Conservation (phyloP, 371 early-diverging fungal species). For the Mortierella sp. region DNA sequence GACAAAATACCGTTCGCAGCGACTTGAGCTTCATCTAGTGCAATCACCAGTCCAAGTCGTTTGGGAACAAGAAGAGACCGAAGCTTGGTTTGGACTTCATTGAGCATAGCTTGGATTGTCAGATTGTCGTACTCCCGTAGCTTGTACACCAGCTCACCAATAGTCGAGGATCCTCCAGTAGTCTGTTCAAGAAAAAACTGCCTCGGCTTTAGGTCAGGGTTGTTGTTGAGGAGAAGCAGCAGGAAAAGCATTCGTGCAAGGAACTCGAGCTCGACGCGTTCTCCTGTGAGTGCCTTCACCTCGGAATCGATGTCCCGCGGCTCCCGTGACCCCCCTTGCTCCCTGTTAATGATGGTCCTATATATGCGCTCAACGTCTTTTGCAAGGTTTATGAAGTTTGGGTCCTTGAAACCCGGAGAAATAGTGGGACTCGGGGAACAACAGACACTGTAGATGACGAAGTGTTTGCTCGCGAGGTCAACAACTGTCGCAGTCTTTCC, state of each 20-base stretch:
- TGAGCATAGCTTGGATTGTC: constrained; percentile 26
- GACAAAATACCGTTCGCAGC: constrained; percentile 21
- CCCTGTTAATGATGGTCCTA: not conserved
- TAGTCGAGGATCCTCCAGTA: constrained; percentile 19
- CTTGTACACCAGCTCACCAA: constrained; percentile 18
- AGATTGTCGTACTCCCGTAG: constrained; percentile 15
- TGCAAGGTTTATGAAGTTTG: constrained; percentile 8
- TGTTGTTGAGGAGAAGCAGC: constrained; percentile 16
- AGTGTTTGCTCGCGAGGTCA: constrained; percentile 31
- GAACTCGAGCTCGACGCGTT: constrained; percentile 25
- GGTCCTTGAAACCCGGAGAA: constrained; percentile 21
- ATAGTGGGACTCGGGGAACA: not conserved
- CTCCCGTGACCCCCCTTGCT: not conserved
- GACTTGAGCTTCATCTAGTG: constrained; percentile 47
- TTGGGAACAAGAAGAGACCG: not conserved
- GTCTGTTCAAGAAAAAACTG: constrained; percentile 50
- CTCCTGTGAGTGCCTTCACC: not conserved
- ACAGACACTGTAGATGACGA: constrained; percentile 33
- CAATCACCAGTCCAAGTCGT: constrained; percentile 39
- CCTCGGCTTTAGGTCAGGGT: constrained; percentile 26
- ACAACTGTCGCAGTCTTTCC: constrained; percentile 46
- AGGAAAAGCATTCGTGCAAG: constrained; percentile 29
- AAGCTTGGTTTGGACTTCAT: constrained; percentile 6
- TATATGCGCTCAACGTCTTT: constrained; percentile 18
- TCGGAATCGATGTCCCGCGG: constrained; percentile 3